Evolutionary conservation across 2,329 filamentous ascomycete genomes (phyloP), one percentile per base, ranked within the genome.

Genomic region (Alternaria gaisen): DNA sequence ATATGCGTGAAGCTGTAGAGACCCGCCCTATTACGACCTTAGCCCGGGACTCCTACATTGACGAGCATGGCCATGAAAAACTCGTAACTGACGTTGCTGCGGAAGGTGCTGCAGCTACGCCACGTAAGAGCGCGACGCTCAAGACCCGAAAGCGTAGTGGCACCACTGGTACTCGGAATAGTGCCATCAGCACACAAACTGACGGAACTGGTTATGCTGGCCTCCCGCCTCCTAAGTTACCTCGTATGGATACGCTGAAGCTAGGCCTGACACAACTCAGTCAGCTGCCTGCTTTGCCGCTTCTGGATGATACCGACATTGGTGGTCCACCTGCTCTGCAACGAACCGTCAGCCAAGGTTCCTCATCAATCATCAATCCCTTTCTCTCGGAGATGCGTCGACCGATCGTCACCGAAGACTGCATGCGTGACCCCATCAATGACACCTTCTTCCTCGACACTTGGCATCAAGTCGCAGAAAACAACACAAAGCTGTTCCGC

Each of bases 401-500:
- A 20, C 92, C 93, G 0, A 82, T 87, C 34, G 87, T 99, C 26
- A 88, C 92, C 64, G 92, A 94, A 70, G 91, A 98, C 76, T 98
- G 94, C 80, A 99, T 99, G 93, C 87, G 86, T 16, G 95, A 99
- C 78, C 95, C 96, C 0, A 81, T 99, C 41, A 89, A 90, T 59
- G 86, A 92, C 55, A 82, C 85, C 1, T 99, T 99, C 79, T 91
- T 92, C 75, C 87, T 95, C 46, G 91, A 97, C 64, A 89, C 92
- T 2, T 99, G 96, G 96, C 89, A 90, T 66, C 86, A 88, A 18
- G 89, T 93, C 54, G 95, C 95, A 1, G 89, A 91, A 65, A 98
- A 98, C 82, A 99, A 99, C 77, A 99, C 95, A 3, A 94, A 93
- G 75, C 86, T 99, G 48, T 99, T 92, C 81, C 91, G 95, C 32